Evolutionary conservation across 2,329 filamentous ascomycete genomes (phyloP), one percentile per base, ranked within the genome.

Genomic region (Xylaria sp.): DNA sequence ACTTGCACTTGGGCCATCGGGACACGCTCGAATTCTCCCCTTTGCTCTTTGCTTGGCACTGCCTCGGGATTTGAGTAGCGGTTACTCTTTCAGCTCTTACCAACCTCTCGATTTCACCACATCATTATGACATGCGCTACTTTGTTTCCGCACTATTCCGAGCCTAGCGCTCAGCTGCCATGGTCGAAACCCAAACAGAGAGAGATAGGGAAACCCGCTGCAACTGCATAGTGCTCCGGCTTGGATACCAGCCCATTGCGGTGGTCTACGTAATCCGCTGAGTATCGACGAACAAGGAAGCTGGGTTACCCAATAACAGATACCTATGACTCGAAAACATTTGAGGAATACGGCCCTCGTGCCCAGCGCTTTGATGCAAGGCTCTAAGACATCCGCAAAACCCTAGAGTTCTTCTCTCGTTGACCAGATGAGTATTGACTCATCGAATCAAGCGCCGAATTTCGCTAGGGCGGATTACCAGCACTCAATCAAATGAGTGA

Each of bases 91-190:
- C 61, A 56, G 56, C 41, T 60, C 45, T 23, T 46, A 59, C 66
- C 63, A 66, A n/a, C 66, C 66, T 68, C 59, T 45, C 48, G 8
- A 63, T 63, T 55, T 63, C 41, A 57, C 43, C 59, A 43, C 9
- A 59, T 52, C 34, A 23, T 45, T 36, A 59, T 58, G 23, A n/a
- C 30, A 13, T 48, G 50, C 20, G 36, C 50, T 23, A 23, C 30
- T 52, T 53, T 63, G 13, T 52, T 52, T 28, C 60, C 39, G 30
- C 39, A 23, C 65, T 39, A 58, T 53, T 57, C 28, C 25, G 34
- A 55, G 60, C 30, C 56, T 64, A 67, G 60, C 34, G 56, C 45
- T 25, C 25, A 41, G 25, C 55, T 46, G 52, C 13, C 28, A 18
- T 60, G 41, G 34, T 20, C 20, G 28, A 62, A 46, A 10, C 45